Evolutionary conservation across 345 rosid species (phyloP), one percentile per base, ranked within the genome.

Genomic region (Geranium brycei): DNA sequence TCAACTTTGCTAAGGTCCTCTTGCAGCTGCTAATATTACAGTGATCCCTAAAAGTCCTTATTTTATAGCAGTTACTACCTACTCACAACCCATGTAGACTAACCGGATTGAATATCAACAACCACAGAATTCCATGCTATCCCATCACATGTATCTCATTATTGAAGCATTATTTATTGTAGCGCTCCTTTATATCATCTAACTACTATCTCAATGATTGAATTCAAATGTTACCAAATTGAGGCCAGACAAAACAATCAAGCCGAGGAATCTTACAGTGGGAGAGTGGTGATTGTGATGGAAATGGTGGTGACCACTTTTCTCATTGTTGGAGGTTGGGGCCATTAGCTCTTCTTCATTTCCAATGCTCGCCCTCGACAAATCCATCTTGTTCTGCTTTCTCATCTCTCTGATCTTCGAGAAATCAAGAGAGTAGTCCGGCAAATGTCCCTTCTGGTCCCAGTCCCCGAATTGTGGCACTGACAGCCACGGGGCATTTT

Each of bases 401-500:
- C 99, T 86, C 80, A 77, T 93, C 68, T 93, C 97, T 77, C 97
- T 83, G 65, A 90, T 86, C 77, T 93, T 93, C 11, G 96, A 64
- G 84, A 90, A 90, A 73, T 93, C 95, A 62, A 93, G 40, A 0
- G 99, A 93, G 78, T 93, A 89, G 69, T 93, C 99, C 1, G 98
- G 98, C 68, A 93, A 40, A 63, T 71, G 77, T 56, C 97, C 99
- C 80, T 87, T 88, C 76, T 86, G 89, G 60, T 93, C 97, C 97
- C 99, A 93, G 65, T 90, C 96, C 57, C 97, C 99, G 76, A 93
- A 93, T 63, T 88, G 95, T 40, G 99, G 97, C 60, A 93, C 97
- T 62, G 97, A 87, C 66, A 93, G 76, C 99, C 99, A 89, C 51
- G 91, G 95, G 19, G 78, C 77, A 67, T 69, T 79, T 79, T 78